Evolutionary conservation across 2,329 filamentous ascomycete genomes (phyloP).

Genomic region (Geoglossum cookeanum): DNA sequence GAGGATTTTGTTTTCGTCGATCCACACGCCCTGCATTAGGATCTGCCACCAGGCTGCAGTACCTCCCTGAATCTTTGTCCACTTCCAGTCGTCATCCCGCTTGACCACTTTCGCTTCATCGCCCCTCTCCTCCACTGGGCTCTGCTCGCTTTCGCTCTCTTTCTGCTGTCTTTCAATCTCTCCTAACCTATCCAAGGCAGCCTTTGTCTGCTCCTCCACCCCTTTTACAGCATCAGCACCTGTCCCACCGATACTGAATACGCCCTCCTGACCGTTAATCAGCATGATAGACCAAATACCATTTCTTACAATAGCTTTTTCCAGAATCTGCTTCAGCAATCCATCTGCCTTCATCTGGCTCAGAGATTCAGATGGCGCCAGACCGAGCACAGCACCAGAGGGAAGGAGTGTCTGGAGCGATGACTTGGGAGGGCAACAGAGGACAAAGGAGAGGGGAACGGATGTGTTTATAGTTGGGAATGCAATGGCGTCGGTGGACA

Average conservation of each 20-base stretch:
- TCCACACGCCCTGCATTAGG: conserved; percentile 17
- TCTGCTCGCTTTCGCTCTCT: conserved; percentile 1
- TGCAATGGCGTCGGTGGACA: conserved; percentile 12
- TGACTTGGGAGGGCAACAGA: too few species aligned
- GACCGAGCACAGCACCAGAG: conserved; percentile 16
- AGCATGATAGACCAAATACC: conserved; percentile 16
- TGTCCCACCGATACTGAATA: conserved; percentile 17
- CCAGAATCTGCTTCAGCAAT: conserved; percentile 13
- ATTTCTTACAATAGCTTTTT: conserved; percentile 9
- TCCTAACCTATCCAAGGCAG: conserved; percentile 13
- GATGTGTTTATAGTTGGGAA: conserved; percentile 8
- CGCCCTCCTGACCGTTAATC: conserved; percentile 14
- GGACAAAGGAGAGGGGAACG: conserved; percentile 11
- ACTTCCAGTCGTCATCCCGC: conserved; percentile 14
- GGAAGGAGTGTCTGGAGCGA: conserved; percentile 3
- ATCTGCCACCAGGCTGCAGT: conserved; percentile 18
- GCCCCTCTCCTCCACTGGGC: conserved; percentile 5
- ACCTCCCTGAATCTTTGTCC: conserved; percentile 15
- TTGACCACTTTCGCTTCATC: conserved; percentile 6
- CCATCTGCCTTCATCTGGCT: conserved; percentile 11
- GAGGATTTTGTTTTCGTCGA: conserved; percentile 15
- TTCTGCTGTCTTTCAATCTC: conserved; percentile 4
- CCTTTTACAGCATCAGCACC: conserved; percentile 12
- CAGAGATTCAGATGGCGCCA: conserved; percentile 13
- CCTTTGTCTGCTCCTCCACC: conserved; percentile 13